These are phyloP conservation scores for Acmispon strigosus DNA, from an alignment of 306 rosid species.

Conservation along the genomic window DNA sequence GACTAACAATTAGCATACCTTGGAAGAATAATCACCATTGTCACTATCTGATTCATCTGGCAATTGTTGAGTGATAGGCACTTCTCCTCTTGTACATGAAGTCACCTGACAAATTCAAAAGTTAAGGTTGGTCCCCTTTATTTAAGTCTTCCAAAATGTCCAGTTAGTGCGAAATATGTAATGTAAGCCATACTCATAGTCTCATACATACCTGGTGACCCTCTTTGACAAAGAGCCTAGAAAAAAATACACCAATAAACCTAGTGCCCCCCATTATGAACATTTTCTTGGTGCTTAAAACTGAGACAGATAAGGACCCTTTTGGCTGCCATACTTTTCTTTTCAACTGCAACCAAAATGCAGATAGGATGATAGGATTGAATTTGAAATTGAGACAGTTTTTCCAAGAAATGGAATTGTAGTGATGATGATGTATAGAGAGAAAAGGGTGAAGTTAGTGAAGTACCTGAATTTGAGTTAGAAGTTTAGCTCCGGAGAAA, in stretches of 20 bases:
- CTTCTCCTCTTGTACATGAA: slow-evolving; percentile 88
- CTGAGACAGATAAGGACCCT: slow-evolving; percentile 57
- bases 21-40: slow-evolving; percentile 55
- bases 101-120: slow-evolving; percentile 59
- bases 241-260: slow-evolving; percentile 83
- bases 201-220: slow-evolving; percentile 70
- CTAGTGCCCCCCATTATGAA: slow-evolving; percentile 97
- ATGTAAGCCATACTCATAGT: neutral
- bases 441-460: neutral
- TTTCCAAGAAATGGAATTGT: neutral
- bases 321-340: slow-evolving; percentile 54
- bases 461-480: slow-evolving; percentile 66
- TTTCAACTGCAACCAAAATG: slow-evolving; percentile 41
- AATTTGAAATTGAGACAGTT: neutral
- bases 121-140: neutral
- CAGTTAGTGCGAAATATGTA: neutral
- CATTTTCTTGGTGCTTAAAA: slow-evolving; percentile 71
- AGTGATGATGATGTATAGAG: neutral
- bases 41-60: slow-evolving; percentile 82
- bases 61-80: slow-evolving; percentile 73
- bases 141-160: neutral
- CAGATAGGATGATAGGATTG: neutral
- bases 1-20: too few species aligned
- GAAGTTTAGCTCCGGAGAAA: slow-evolving; percentile 66
- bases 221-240: slow-evolving; percentile 84